A percentile compares a stretch with the other conserved stretches of the same genome.
phyloP scores from a whole-genome alignment of 1,139 yeast genomes.

The Debaryomycetaceae sp. region DNA sequence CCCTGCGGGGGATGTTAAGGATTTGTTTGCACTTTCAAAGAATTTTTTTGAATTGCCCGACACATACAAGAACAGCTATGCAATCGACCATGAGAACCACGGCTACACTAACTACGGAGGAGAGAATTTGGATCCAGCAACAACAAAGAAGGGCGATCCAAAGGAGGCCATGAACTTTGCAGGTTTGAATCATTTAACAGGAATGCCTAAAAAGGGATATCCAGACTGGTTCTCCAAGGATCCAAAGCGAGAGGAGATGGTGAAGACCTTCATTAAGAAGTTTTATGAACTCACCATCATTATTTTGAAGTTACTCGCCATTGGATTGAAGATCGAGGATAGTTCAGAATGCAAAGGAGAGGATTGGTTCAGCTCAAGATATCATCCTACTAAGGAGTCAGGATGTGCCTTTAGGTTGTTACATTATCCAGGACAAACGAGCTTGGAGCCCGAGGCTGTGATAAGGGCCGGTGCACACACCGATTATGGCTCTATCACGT shows the following conservation, averaged over 20 bases:
- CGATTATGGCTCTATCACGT: constrained; percentile 72
- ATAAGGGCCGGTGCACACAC: constrained; percentile 86
- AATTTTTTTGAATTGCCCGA: constrained; percentile 52
- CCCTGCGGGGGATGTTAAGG: constrained; percentile 53
- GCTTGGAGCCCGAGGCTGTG: constrained; percentile 48
- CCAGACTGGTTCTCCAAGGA: constrained; percentile 44
- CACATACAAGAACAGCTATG: constrained; percentile 43
- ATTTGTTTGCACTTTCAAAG: constrained; percentile 50
- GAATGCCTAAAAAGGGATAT: constrained; percentile 27
- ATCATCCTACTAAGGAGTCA: constrained; percentile 44
- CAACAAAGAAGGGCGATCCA: constrained; percentile 53
- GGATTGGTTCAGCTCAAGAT: constrained; percentile 63
- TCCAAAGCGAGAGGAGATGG: constrained; percentile 25
- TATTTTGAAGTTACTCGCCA: constrained; percentile 50
- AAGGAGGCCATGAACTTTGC: constrained; percentile 56
- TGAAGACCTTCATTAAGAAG: constrained; percentile 32
- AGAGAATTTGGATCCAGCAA: constrained; percentile 52
- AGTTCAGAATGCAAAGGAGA: constrained; percentile 22
- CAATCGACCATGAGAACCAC: constrained; percentile 50
- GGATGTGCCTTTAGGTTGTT: constrained; percentile 67
- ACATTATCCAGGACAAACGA: constrained; percentile 63
- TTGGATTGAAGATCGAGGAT: constrained; percentile 57
- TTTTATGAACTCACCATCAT: constrained; percentile 41
- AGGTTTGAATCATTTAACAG: constrained; percentile 36
- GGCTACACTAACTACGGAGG: constrained; percentile 63